Evolutionary conservation across 345 rosid genomes (phyloP), one percentile per base, ranked within the genome.

Genomic region (Melaleuca alternifolia): DNA sequence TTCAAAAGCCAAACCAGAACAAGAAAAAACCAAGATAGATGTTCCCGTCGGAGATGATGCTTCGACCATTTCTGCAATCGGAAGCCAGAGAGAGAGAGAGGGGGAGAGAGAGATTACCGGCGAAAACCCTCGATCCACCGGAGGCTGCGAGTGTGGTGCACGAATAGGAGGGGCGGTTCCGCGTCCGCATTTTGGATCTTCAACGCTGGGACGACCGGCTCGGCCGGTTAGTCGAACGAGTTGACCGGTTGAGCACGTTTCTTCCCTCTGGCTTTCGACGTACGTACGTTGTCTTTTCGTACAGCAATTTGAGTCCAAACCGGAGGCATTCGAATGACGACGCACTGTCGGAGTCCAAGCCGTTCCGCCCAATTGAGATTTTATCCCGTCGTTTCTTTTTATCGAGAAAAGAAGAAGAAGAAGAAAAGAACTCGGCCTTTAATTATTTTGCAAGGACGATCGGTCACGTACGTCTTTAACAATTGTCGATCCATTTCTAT

Each of bases 181-280:
- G 61, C 61, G n/a, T 12, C 71, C 51, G 50, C 54, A 82, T 85
- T 85, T 5, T 28, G 16, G 44, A 11, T 20, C 33, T 85, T 62
- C 71, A 83, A 59, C 61, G 85, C 7, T 12, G n/a, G 51, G 86
- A 85, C 44, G 84, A 91, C 92, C 86, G 92, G 91, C 53, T 50
- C 28, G 86, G 65, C 91, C 90, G 90, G 93, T 90, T 23, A 50
- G 37, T 51, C 84, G 3, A 0, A 18, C 7, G 50, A 10, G 89
- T 88, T 90, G 88, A 89, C 88, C 28, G 85, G 89, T 61, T 77
- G 24, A 14, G 33, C 89, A 76, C 90, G 59, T 46, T 84, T 16
- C 16, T 24, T 26, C 6, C 26, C 44, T 44, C 50, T 26, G 41
- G 13, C 11, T 7, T 26, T 21, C 2, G 41, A 41, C 41, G 41